Conservation (phyloP, 805 yeast species). For the Yarrowia porcina region DNA sequence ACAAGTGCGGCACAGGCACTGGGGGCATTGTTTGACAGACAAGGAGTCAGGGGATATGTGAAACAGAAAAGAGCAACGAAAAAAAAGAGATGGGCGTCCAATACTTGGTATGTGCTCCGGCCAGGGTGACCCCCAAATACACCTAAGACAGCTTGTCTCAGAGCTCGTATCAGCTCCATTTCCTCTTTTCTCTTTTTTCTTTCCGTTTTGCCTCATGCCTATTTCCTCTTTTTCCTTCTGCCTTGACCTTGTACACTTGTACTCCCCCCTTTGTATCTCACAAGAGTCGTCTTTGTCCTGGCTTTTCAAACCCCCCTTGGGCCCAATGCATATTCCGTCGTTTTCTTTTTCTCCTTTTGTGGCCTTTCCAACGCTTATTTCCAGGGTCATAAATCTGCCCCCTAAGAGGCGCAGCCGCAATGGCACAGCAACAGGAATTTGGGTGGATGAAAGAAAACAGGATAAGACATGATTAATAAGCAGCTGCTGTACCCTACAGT, state of each 20-base stretch:
- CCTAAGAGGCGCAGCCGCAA: constrained; percentile 16
- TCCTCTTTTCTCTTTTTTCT: too few relatives aligned
- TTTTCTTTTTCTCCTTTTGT: constrained; percentile 4
- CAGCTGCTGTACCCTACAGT: too few relatives aligned
- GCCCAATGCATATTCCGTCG: neutral
- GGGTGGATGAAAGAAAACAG: too few relatives aligned
- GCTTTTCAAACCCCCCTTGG: neutral
- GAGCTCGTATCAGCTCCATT: constrained; percentile 5
- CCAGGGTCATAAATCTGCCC: constrained; percentile 9
- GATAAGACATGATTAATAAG: too few relatives aligned
- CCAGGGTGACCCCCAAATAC: neutral
- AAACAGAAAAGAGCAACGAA: too few relatives aligned
- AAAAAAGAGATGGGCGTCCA: too few relatives aligned
- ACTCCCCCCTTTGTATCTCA: neutral
- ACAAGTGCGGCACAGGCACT: neutral
- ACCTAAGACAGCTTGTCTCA: constrained; percentile 1
- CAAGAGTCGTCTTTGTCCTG: too few relatives aligned
- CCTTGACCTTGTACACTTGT: too few relatives aligned
- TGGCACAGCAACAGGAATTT: too few relatives aligned
- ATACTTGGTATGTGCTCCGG: too few relatives aligned
- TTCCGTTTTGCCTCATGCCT: too few relatives aligned
- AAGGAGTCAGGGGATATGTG: neutral
- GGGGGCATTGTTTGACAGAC: neutral
- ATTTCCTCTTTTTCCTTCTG: too few relatives aligned
- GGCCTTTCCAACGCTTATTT: constrained; percentile 11